These are phyloP conservation scores for Lactarius quietus DNA, from an alignment of 768 basidiomycete species.

Conservation along the genomic window DNA sequence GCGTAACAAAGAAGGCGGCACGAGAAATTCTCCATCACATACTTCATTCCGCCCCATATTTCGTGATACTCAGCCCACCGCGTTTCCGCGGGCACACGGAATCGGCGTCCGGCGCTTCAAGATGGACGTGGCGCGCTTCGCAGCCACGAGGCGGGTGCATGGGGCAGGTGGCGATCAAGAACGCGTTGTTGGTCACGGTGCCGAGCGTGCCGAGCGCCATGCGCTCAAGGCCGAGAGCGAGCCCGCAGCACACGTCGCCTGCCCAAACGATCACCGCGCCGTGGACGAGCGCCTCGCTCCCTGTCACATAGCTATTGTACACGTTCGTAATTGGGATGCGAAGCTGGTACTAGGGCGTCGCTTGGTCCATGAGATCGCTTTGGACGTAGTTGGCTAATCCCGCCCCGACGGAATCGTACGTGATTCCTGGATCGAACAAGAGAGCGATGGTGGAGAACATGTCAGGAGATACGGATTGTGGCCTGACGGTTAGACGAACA, in stretches of 20 bases:
- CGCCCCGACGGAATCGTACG: slow-evolving; percentile 69
- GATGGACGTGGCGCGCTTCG: slow-evolving; percentile 35
- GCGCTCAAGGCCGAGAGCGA: slow-evolving; percentile 85
- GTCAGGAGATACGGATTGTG: too few species aligned
- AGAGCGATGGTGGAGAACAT: neutral
- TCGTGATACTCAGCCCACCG: too few species aligned
- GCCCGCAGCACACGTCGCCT: slow-evolving; percentile 65
- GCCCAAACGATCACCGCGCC: slow-evolving; percentile 69
- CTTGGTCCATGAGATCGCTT: slow-evolving; percentile 81
- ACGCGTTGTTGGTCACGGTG: slow-evolving; percentile 48
- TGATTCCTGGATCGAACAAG: slow-evolving; percentile 54
- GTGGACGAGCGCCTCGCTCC: slow-evolving; percentile 71
- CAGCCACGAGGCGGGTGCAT: slow-evolving; percentile 47
- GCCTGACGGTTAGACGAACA: too few species aligned
- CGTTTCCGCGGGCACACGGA: too few species aligned
- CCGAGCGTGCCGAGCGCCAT: slow-evolving; percentile 75
- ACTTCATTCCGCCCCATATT: too few species aligned
- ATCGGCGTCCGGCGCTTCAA: too few species aligned
- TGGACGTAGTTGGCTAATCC: slow-evolving; percentile 79
- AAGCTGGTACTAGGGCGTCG: slow-evolving; percentile 77
- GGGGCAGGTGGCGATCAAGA: slow-evolving; percentile 48
- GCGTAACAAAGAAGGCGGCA: too few species aligned
- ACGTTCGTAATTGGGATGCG: slow-evolving; percentile 84
- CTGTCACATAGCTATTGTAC: slow-evolving; percentile 88
- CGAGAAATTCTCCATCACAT: too few species aligned